Conservation (phyloP, 352 stramenopile species). For the Globisporangium middletonii region DNA sequence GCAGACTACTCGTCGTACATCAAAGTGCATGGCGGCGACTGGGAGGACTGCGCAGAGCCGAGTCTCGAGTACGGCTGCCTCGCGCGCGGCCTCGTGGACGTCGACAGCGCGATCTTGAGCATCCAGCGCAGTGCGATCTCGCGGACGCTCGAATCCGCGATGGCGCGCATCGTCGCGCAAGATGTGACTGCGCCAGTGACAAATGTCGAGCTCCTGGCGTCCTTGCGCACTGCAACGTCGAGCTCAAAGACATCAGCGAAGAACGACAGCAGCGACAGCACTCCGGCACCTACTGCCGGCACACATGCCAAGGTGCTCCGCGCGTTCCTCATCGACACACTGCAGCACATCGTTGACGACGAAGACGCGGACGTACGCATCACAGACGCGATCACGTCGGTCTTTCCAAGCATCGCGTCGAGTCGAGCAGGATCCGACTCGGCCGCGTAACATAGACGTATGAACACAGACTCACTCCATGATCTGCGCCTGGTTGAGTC, state of each 20-base stretch:
- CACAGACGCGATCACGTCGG: slow-evolving; percentile 19
- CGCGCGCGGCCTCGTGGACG: slow-evolving; percentile 37
- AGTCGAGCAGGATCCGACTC: not conserved
- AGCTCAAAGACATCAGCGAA: not conserved
- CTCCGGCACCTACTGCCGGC: not conserved
- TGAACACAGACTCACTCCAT: slow-evolving; percentile 1
- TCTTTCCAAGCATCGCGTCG: slow-evolving; percentile 19
- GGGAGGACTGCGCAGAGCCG: slow-evolving; percentile 40
- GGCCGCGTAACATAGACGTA: not conserved
- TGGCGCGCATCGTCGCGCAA: slow-evolving; percentile 50
- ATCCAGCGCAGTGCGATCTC: slow-evolving; percentile 33
- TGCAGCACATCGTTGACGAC: slow-evolving; percentile 26
- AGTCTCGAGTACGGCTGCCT: slow-evolving; percentile 56
- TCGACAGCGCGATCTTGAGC: slow-evolving; percentile 31
- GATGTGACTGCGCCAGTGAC: slow-evolving; percentile 41
- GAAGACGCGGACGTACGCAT: slow-evolving; percentile 32
- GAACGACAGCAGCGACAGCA: not conserved
- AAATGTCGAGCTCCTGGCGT: slow-evolving; percentile 28
- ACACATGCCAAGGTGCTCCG: slow-evolving; percentile 29
- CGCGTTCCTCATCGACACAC: slow-evolving; percentile 22
- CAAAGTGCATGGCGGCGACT: slow-evolving; percentile 23
- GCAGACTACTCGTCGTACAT: slow-evolving; percentile 46
- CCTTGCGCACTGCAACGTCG: slow-evolving; percentile 22
- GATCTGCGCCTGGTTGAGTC: no score
- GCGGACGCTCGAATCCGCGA: slow-evolving; percentile 33